These are phyloP conservation scores for Arabidopsis arenosa DNA, from an alignment of 345 rosid genomes.

Conservation along the genomic window DNA sequence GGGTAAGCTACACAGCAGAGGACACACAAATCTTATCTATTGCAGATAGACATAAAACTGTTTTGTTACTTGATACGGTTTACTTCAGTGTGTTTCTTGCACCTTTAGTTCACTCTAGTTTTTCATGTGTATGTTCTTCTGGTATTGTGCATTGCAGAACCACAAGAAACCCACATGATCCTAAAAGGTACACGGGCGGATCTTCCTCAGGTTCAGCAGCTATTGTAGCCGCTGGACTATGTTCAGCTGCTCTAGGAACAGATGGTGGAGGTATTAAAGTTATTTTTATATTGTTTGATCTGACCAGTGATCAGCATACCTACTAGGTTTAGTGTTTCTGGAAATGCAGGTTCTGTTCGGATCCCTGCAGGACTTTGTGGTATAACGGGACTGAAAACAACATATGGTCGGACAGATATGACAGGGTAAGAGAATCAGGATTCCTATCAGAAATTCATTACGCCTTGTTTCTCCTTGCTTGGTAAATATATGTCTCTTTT, in stretches of 20 bases:
- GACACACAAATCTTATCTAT: slow-evolving; percentile 16
- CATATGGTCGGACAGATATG: slow-evolving; percentile 79
- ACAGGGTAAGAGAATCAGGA: slow-evolving; percentile 56
- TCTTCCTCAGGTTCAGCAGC: slow-evolving; percentile 97
- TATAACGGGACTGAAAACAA: slow-evolving; percentile 84
- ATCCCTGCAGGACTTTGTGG: slow-evolving; percentile 88
- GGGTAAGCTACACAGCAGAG: slow-evolving; percentile 59
- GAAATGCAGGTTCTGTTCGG: slow-evolving; percentile 77
- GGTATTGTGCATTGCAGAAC: slow-evolving; percentile 59
- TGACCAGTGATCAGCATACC: slow-evolving; percentile 8
- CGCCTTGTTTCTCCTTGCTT: neutral
- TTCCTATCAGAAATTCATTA: neutral
- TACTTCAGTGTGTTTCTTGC: slow-evolving; percentile 1
- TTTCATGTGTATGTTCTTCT: slow-evolving; percentile 6
- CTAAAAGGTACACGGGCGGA: slow-evolving; percentile 90
- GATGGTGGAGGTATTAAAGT: slow-evolving; percentile 85
- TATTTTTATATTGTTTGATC: slow-evolving; percentile 25
- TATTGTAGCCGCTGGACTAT: slow-evolving; percentile 84
- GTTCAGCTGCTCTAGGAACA: slow-evolving; percentile 94
- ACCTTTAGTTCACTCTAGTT: neutral
- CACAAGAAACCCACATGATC: slow-evolving; percentile 85
- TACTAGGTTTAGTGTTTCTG: slow-evolving; percentile 32
- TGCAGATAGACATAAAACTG: slow-evolving; percentile 5
- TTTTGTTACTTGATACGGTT: slow-evolving; percentile 19
- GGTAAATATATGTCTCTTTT: neutral